These are phyloP conservation scores for Solanum habrochaites DNA, from an alignment of 257 asterid genomes.

Conservation along the genomic window DNA sequence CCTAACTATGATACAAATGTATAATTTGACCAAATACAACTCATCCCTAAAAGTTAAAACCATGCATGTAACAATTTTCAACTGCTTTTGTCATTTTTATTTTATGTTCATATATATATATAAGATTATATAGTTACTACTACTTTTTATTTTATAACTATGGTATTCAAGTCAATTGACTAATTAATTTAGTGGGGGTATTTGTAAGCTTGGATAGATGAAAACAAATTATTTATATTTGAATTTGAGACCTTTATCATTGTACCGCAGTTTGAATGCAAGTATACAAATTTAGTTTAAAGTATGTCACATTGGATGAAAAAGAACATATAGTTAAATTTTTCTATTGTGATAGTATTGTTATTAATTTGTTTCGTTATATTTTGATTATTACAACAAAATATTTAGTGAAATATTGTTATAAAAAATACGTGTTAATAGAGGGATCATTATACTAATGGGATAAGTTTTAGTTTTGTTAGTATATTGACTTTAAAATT, in stretches of 20 bases:
- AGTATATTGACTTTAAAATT: neutral
- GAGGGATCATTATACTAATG: neutral
- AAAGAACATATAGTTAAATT: neutral
- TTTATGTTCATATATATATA: neutral
- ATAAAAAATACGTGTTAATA: neutral
- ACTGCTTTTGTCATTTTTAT: neutral
- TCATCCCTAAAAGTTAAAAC: neutral
- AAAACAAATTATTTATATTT: neutral
- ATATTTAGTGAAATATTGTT: neutral
- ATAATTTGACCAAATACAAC: conserved; percentile 8
- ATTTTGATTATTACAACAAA: accelerated
- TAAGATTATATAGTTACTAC: neutral
- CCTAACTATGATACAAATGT: neutral
- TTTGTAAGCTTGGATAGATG: neutral
- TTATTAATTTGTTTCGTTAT: neutral
- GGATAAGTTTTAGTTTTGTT: neutral
- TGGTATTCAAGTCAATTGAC: neutral
- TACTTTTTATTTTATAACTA: neutral
- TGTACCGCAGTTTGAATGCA: neutral
- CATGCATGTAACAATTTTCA: neutral
- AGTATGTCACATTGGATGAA: neutral
- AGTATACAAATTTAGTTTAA: neutral
- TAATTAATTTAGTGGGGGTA: neutral
- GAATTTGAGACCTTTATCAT: neutral
- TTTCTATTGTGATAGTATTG: neutral